phyloP scores from a whole-genome alignment of 306 rosid genomes.

The Erythrophleum fordii region DNA sequence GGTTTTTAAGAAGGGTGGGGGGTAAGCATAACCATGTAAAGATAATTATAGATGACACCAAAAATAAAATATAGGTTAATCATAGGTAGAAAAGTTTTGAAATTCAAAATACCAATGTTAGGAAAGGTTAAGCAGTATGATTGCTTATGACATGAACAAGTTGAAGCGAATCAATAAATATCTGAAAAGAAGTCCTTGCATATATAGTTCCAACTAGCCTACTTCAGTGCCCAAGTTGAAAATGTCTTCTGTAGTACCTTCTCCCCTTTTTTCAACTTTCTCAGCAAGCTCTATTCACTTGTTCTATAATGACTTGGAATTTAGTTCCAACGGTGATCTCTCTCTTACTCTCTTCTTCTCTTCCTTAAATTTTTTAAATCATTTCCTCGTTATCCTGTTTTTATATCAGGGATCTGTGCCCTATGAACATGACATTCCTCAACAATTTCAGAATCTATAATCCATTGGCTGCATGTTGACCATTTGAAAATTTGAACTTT shows the following conservation, averaged over 20 bases:
- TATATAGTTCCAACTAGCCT: neutral
- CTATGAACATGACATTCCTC: too few relatives aligned
- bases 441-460: too few relatives aligned
- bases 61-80: neutral
- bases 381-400: too few relatives aligned
- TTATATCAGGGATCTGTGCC: too few relatives aligned
- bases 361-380: too few relatives aligned
- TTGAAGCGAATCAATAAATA: neutral
- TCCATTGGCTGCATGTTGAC: too few relatives aligned
- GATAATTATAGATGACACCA: neutral
- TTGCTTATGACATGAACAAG: constrained; percentile 17
- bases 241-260: neutral
- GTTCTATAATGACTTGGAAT: too few relatives aligned
- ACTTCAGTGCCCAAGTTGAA: neutral
- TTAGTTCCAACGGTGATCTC: too few relatives aligned
- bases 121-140: neutral
- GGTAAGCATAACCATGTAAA: neutral
- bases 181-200: neutral
- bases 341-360: too few relatives aligned
- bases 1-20: neutral
- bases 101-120: constrained; percentile 1
- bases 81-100: neutral
- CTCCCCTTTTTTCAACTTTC: constrained; percentile 10
- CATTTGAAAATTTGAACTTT: too few relatives aligned
- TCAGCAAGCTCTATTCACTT: too few relatives aligned